Percentiles rank a stretch among this genome's conserved stretches.
These are phyloP conservation scores for Thelephora aurantiotincta DNA, from an alignment of 768 basidiomycete species.

Conservation along the genomic window DNA sequence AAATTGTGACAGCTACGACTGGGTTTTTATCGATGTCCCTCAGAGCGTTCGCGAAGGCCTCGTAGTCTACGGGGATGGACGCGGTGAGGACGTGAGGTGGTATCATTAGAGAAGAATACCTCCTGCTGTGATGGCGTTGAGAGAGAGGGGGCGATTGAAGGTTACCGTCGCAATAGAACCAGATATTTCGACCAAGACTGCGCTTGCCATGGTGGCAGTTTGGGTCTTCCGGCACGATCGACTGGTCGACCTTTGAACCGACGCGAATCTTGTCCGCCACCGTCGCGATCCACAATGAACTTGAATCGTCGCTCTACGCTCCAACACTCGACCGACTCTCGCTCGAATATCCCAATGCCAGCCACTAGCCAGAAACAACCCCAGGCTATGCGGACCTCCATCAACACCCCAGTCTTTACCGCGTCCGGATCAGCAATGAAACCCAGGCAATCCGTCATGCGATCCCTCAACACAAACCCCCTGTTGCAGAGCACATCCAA, in stretches of 20 bases:
- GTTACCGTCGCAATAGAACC: slow-evolving; percentile 57
- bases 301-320: slow-evolving; percentile 42
- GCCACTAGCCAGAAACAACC: slow-evolving; percentile 61
- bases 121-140: slow-evolving; percentile 46
- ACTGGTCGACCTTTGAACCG: neutral
- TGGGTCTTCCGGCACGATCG: too few species aligned
- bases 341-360: slow-evolving; percentile 60
- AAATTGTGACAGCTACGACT: slow-evolving; percentile 51
- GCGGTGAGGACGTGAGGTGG: neutral
- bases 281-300: slow-evolving; percentile 10
- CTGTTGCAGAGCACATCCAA: slow-evolving; percentile 59
- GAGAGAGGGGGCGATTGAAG: slow-evolving; percentile 39
- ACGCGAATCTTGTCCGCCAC: neutral
- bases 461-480: slow-evolving; percentile 56
- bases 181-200: slow-evolving; percentile 31
- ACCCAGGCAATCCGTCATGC: slow-evolving; percentile 53
- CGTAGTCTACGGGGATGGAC: slow-evolving; percentile 33
- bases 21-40: slow-evolving; percentile 42
- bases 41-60: slow-evolving; percentile 40
- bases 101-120: slow-evolving; percentile 17
- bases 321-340: slow-evolving; percentile 35
- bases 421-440: slow-evolving; percentile 25
- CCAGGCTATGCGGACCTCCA: slow-evolving; percentile 45
- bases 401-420: slow-evolving; percentile 36
- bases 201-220: slow-evolving; percentile 21